Evolutionary conservation across 768 basidiomycete genomes (phyloP), one percentile per base, ranked within the genome.

Genomic region (Rhodotorula sphaerocarpa): DNA sequence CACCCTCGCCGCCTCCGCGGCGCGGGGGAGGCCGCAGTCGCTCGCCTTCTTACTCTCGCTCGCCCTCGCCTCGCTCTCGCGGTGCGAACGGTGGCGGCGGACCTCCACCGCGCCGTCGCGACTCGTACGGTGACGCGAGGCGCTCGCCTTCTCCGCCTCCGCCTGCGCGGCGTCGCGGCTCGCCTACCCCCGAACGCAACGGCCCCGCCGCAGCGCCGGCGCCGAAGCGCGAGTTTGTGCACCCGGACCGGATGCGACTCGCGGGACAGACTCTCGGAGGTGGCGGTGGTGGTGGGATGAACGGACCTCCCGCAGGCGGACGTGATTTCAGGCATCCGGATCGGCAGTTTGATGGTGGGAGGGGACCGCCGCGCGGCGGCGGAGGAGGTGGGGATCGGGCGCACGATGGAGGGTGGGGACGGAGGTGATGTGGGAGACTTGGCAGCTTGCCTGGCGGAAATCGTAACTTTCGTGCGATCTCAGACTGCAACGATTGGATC

Each of bases 81-180:
- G n/a, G n/a, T n/a, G n/a, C n/a, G n/a, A 46, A 27, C 46, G 33
- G n/a, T 30, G 30, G 30, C 31, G 41, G 30, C 41, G 23, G 21
- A 18, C 23, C 20, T 57, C 52, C 9, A 25, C 36, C 27, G 27
- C 52, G 20, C 21, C 34, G 10, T 39, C n/a, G 36, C 36, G 34
- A 12, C 31, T 34, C 50, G 20, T 15, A 23, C 14, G 44, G 10
- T 33, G 44, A 45, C 28, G 42, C 11, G 3, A 23, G 55, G 44
- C 28, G 55, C 15, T 44, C 56, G 18, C 56, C 56, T 20, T 44
- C 56, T n/a, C 56, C 56, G 30, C 45, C 25, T n/a, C n/a, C n/a
- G n/a, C n/a, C n/a, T n/a, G n/a, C n/a, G n/a, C n/a, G n/a, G n/a
- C n/a, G n/a, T n/a, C n/a, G n/a, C n/a, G n/a, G n/a, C n/a, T n/a